A percentile compares a stretch with the other conserved stretches of the same genome.
Evolutionary conservation across 2,329 filamentous ascomycete genomes (phyloP).

Genomic region (Ramichloridium luteum): DNA sequence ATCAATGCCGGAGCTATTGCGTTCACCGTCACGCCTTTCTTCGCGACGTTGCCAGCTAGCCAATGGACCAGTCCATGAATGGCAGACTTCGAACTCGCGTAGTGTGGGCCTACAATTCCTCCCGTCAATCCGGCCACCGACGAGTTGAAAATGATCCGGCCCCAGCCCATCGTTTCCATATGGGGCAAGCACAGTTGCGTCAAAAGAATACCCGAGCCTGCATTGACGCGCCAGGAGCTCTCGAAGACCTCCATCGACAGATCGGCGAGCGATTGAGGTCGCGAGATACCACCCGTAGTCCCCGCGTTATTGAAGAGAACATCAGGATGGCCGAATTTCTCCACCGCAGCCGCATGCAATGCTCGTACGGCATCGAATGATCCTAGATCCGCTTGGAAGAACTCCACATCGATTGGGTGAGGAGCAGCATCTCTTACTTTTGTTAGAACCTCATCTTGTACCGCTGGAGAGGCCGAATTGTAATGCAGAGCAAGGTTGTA

Average conservation of each 20-base stretch:
- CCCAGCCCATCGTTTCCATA: slow-evolving; percentile 28
- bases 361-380: slow-evolving; percentile 18
- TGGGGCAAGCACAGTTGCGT: slow-evolving; percentile 28
- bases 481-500: slow-evolving; percentile 36
- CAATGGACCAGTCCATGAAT: slow-evolving; percentile 37
- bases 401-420: too few relatives aligned
- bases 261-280: slow-evolving; percentile 21
- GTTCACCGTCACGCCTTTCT: slow-evolving; percentile 36
- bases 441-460: too few relatives aligned
- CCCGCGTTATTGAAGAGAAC: slow-evolving; percentile 34
- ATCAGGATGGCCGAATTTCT: slow-evolving; percentile 24
- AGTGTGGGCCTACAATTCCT: slow-evolving; percentile 31
- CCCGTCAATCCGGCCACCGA: slow-evolving; percentile 30
- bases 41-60: slow-evolving; percentile 31
- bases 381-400: slow-evolving; percentile 19
- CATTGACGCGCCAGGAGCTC: slow-evolving; percentile 28
- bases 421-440: too few relatives aligned
- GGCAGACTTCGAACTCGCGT: slow-evolving; percentile 31
- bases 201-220: slow-evolving; percentile 26
- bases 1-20: slow-evolving; percentile 37
- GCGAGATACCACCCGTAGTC: too few relatives aligned
- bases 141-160: slow-evolving; percentile 27
- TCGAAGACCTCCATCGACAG: slow-evolving; percentile 28
- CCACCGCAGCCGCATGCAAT: slow-evolving; percentile 25
- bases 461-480: slow-evolving; percentile 27